Percentiles rank a stretch among this genome's conserved stretches.
These are phyloP conservation scores for Taiozyma onychis DNA, from an alignment of 1,139 yeast genomes.

Conservation along the genomic window DNA sequence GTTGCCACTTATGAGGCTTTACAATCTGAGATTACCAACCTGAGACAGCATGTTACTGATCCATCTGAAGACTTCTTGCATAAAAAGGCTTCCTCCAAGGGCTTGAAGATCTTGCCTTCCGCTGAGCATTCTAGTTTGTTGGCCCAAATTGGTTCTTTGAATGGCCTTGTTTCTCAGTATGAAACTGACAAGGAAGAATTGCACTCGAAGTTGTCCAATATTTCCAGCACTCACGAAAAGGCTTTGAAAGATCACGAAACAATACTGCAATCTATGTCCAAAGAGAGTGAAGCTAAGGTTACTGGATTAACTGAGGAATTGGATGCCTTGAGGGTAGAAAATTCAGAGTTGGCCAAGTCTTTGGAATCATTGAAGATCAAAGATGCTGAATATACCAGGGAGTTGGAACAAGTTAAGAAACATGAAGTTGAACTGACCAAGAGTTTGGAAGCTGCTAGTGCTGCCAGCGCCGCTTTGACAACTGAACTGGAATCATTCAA, in stretches of 20 bases:
- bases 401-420: too few relatives aligned
- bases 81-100: constrained; percentile 28
- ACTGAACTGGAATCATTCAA: too few relatives aligned
- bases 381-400: background rate
- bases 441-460: too few relatives aligned
- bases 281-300: constrained; percentile 1
- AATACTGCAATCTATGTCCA: background rate
- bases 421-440: too few relatives aligned
- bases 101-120: constrained; percentile 23
- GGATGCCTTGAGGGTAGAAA: background rate
- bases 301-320: background rate
- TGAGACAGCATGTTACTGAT: constrained; percentile 15
- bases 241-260: constrained; percentile 2
- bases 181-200: background rate
- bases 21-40: constrained; percentile 2
- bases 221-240: constrained; percentile 3
- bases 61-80: constrained; percentile 26
- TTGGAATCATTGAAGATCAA: background rate
- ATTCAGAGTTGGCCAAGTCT: background rate
- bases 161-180: constrained; percentile 1
- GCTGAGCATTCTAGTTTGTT: constrained; percentile 17
- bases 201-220: background rate
- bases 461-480: too few relatives aligned
- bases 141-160: constrained; percentile 1
- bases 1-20: constrained; percentile 3